A percentile compares a stretch with the other conserved stretches of the same genome.
These are phyloP conservation scores for Ascochyta viciae-villosae DNA, from an alignment of 2,329 filamentous ascomycete genomes.

Conservation along the genomic window DNA sequence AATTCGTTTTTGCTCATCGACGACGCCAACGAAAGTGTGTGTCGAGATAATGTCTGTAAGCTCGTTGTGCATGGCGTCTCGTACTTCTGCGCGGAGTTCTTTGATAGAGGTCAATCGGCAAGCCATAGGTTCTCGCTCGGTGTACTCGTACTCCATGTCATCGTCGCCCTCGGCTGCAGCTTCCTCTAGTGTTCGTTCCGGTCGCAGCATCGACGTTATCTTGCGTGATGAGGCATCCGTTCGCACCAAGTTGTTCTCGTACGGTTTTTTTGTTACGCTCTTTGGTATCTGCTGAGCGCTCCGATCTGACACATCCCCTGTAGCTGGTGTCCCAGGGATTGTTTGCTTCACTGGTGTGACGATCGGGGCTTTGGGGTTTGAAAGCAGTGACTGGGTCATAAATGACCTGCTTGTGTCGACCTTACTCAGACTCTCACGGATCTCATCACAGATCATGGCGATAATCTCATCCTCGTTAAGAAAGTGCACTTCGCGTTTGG, in stretches of 20 bases:
- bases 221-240: conserved; percentile 90
- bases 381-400: conserved; percentile 86
- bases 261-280: conserved; percentile 55
- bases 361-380: conserved; percentile 47
- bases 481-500: conserved; percentile 96
- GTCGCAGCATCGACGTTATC: conserved; percentile 94
- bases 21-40: conserved; percentile 91
- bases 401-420: conserved; percentile 96
- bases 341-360: conserved; percentile 50
- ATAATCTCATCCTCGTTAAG: conserved; percentile 97
- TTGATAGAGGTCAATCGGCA: conserved; percentile 87
- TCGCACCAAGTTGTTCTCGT: conserved; percentile 87
- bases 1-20: conserved; percentile 84
- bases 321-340: conserved; percentile 23
- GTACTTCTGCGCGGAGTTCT: conserved; percentile 79
- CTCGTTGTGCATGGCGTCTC: conserved; percentile 81
- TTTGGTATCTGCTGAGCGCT: conserved; percentile 40
- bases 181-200: conserved; percentile 51
- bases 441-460: conserved; percentile 80
- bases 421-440: conserved; percentile 78
- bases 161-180: conserved; percentile 49
- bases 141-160: conserved; percentile 72
- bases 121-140: conserved; percentile 70
- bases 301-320: conserved; percentile 31
- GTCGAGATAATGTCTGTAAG: conserved; percentile 86